Base-by-base conservation (phyloP, 345 rosid species). In the Ceriops zippeliana region DNA sequence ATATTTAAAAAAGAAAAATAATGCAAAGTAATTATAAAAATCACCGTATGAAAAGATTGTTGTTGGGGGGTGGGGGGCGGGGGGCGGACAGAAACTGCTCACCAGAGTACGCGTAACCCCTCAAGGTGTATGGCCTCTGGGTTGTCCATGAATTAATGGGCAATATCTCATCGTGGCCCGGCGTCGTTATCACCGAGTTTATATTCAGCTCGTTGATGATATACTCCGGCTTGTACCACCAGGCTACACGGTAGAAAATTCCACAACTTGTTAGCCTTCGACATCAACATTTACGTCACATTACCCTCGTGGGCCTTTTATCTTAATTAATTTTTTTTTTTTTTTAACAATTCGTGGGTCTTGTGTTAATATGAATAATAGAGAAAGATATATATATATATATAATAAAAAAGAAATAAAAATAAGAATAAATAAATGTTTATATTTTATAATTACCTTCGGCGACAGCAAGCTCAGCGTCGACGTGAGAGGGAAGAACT, bases 211-310 rank as follows among this genome's bases (percentile, higher is more conserved):
- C 99, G 61, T 95, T 91, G 77, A 95, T 91, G 13, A 89, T 79
- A 58, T 87, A 79, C 66, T 95, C 96, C 6, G 96, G 89, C 70
- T 85, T 91, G 70, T 91, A 89, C 99, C 99, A 95, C 99, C 97
- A 95, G 32, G 87, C 98, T 93, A 74, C 69, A 58, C 37, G 5
- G 16, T 11, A 38, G 26, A 24, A 47, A 22, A n/a, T 15, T 24
- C 26, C 35, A 24, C 20, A 5, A 7, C 37, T 34, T 7, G 1
- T 34, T 34, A 34, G 37, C 9, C 37, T 34, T 2, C 9, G 24
- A 32, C 11, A 5, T 15, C n/a, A n/a, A 19, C 38, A 71, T 70
- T 61, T 34, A 34, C 37, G 10, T 7, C 9, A 7, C 37, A 34
- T 34, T 9, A 34, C 37, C 7, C 37, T 1, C 8, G 1, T 7